These are phyloP conservation scores for Candida verbasci DNA, from an alignment of 805 yeast genomes.

Conservation along the genomic window DNA sequence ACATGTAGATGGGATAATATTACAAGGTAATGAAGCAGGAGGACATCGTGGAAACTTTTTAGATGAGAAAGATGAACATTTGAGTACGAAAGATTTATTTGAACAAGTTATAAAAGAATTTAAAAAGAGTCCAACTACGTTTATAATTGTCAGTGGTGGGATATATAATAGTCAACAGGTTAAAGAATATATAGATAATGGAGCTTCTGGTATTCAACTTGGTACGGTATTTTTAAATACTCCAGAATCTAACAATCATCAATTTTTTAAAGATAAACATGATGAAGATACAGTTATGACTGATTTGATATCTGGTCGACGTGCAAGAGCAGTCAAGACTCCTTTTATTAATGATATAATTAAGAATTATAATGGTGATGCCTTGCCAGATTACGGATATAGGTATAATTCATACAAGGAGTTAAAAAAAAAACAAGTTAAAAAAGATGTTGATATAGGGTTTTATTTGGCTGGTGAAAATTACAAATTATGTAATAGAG, in stretches of 20 bases:
- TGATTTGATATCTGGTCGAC: conserved; percentile 32
- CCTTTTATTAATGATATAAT: conserved; percentile 26
- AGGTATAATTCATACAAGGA: conserved; percentile 28
- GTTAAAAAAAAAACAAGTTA: conserved; percentile 11
- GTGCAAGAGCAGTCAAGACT: conserved; percentile 34
- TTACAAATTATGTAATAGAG: conserved; percentile 5
- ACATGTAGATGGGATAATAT: conserved; percentile 45
- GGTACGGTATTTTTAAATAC: conserved; percentile 48
- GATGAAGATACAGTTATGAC: conserved; percentile 26
- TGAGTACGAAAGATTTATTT: conserved; percentile 31
- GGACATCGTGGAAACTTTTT: conserved; percentile 56
- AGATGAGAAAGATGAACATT: conserved; percentile 25
- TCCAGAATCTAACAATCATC: conserved; percentile 23
- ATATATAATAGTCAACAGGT: conserved; percentile 31
- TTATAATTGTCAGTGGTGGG: conserved; percentile 51
- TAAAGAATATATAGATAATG: conserved; percentile 26
- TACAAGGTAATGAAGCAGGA: conserved; percentile 63
- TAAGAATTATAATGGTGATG: conserved; percentile 5
- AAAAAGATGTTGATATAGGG: conserved; percentile 15
- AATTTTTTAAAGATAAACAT: conserved; percentile 12
- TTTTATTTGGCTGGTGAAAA: conserved; percentile 36
- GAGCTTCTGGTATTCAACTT: conserved; percentile 52
- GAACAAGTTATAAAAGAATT: conserved; percentile 11
- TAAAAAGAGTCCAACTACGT: not conserved
- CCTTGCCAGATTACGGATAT: conserved; percentile 33